Evolutionary conservation across 805 yeast species (phyloP), one percentile per base, ranked within the genome.

Genomic region (Candida coquimbonensis): DNA sequence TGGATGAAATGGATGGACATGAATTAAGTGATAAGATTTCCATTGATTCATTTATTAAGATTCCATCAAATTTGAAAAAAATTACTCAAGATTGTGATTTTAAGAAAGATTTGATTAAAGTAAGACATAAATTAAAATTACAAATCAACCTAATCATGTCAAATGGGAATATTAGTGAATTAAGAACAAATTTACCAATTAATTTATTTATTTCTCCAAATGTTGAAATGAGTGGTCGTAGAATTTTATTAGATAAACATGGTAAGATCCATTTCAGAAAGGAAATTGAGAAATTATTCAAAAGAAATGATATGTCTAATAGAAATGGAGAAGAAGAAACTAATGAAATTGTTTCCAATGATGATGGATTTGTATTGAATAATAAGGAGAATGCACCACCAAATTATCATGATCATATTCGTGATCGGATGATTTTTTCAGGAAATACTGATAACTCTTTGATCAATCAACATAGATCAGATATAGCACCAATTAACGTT

Each of bases 61-160:
- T 89, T 4, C 97, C 97, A 0, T 70, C 83, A 2, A 78, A 82
- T 40, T 68, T 91, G 47, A 72, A 83, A 27, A 74, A 78, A 53
- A 74, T 86, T 49, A 84, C 96, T 1, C 98, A 87, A 61, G 96
- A 89, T 60, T 83, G 90, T 61, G 85, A 80, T 52, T 71, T 89
- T 31, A 70, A 72, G 29, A 69, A 73, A n/a, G 78, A 78, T 54
- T 43, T 59, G 35, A 75, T 87, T 50, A 83, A 85, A 58, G 88
- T 90, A 25, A 73, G 90, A 44, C 97, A 91, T 68, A 87, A 87
- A 66, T 64, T 91, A 47, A 79, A 83, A 53, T 78, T 90, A 51
- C 81, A 77, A 19, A 78, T 90, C 42, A 78, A 81, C 7, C 69
- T 90, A 53, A 65, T 77, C 37, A 86, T 85, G 58, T 78, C 83